These are phyloP conservation scores for Colletotrichum sp. DNA, from an alignment of 2,329 filamentous ascomycete genomes.

Conservation along the genomic window DNA sequence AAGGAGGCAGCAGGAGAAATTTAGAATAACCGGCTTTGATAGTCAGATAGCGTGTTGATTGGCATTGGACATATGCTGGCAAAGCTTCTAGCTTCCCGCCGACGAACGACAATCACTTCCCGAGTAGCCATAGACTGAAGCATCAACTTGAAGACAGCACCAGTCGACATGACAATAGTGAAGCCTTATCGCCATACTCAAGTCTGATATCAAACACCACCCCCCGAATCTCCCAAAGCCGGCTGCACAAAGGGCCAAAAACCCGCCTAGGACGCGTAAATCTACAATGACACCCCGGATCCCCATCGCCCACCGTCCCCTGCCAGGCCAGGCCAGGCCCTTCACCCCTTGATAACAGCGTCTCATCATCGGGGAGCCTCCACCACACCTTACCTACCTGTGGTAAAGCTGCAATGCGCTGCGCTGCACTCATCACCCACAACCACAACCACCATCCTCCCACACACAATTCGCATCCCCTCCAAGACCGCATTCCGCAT, in stretches of 20 bases:
- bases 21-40: neutral
- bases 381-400: neutral
- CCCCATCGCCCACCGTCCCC: neutral
- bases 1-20: neutral
- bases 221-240: neutral
- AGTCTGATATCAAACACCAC: neutral
- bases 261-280: neutral
- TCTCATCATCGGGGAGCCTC: slow-evolving; percentile 14
- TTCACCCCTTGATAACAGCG: slow-evolving; percentile 13
- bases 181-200: neutral
- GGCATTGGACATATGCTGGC: neutral
- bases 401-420: neutral
- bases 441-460: neutral
- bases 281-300: neutral
- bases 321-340: neutral
- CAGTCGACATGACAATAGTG: neutral
- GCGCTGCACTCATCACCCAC: neutral
- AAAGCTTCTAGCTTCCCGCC: neutral
- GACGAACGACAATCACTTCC: neutral
- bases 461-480: slow-evolving; percentile 12
- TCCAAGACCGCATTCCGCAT: slow-evolving; percentile 20
- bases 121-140: neutral
- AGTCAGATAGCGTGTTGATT: neutral
- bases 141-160: neutral
- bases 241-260: neutral